Conservation (phyloP, 768 basidiomycete species). For the Kwoniella sp. region DNA sequence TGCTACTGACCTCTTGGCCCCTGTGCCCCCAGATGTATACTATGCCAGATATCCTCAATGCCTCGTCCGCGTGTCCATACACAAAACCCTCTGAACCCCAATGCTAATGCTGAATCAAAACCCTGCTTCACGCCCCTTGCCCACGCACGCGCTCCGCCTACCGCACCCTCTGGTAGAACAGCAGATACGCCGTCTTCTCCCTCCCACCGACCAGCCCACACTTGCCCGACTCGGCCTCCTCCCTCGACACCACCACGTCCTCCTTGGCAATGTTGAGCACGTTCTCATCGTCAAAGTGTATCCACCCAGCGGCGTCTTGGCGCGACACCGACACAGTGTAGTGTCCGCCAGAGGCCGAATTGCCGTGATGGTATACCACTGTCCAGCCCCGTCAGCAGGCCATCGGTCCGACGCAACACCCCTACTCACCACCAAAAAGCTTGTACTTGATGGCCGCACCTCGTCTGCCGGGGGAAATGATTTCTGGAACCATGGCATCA, state of each 20-base stretch:
- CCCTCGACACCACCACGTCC: constrained; percentile 55
- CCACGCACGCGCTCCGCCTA: neutral
- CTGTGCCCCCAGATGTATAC: no score
- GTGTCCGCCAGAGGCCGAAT: constrained; percentile 84
- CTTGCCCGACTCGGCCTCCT: constrained; percentile 60
- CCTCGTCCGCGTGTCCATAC: no score
- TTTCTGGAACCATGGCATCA: constrained; percentile 52
- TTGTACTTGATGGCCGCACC: constrained; percentile 61
- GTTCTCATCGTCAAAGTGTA: constrained; percentile 88
- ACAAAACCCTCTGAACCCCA: no score
- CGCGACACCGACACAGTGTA: constrained; percentile 89
- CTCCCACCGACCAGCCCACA: constrained; percentile 49
- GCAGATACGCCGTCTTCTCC: constrained; percentile 76
- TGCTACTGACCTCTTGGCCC: no score
- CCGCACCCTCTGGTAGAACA: constrained; percentile 70
- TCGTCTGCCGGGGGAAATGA: constrained; percentile 59
- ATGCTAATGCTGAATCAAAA: no score
- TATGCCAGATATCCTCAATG: no score
- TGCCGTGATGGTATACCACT: constrained; percentile 92
- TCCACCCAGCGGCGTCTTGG: constrained; percentile 67
- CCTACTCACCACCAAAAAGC: constrained; percentile 70
- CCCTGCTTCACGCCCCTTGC: no score
- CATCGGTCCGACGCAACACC: neutral
- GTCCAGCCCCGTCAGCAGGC: neutral
- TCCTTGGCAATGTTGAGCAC: constrained; percentile 65